Conservation (phyloP, 306 rosid genomes). For the Quercus parvula region DNA sequence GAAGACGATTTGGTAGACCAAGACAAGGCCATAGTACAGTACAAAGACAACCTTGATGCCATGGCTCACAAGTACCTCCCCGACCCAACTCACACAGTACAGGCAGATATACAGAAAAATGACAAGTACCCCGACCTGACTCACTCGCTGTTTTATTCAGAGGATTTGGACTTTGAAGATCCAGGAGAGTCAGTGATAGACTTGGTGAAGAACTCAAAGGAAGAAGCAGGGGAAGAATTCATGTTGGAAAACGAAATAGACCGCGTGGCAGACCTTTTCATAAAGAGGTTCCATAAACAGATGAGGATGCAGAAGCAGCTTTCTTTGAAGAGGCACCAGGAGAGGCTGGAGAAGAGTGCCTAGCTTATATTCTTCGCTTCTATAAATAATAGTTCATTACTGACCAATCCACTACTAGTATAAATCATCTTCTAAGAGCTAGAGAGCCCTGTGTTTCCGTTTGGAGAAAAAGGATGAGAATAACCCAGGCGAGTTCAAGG, state of each 20-base stretch:
- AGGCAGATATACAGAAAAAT: not conserved
- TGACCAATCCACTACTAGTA: too few species aligned
- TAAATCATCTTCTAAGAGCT: too few species aligned
- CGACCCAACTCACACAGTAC: conserved; percentile 20
- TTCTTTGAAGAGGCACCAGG: not conserved
- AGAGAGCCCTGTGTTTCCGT: too few species aligned
- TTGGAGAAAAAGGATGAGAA: too few species aligned
- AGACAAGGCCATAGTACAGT: not conserved
- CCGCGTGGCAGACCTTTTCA: conserved; percentile 31
- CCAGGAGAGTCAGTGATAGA: conserved; percentile 24
- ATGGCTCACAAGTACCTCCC: conserved; percentile 18
- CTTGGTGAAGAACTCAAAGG: conserved; percentile 25
- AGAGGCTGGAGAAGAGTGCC: not conserved
- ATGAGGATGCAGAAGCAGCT: conserved; percentile 24
- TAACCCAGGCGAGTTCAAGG: too few species aligned
- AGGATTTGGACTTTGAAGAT: not conserved
- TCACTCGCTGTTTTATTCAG: conserved; percentile 29
- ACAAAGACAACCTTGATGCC: conserved; percentile 1
- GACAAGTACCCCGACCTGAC: conserved; percentile 32
- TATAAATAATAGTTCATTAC: too few species aligned
- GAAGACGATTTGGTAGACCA: conserved; percentile 16
- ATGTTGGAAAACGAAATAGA: conserved; percentile 31
- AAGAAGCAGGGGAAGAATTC: conserved; percentile 33
- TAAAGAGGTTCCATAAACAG: conserved; percentile 23
- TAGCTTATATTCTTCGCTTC: not conserved